Evolutionary conservation across 345 rosid genomes (phyloP).

Genomic region (Brassica juncea): DNA sequence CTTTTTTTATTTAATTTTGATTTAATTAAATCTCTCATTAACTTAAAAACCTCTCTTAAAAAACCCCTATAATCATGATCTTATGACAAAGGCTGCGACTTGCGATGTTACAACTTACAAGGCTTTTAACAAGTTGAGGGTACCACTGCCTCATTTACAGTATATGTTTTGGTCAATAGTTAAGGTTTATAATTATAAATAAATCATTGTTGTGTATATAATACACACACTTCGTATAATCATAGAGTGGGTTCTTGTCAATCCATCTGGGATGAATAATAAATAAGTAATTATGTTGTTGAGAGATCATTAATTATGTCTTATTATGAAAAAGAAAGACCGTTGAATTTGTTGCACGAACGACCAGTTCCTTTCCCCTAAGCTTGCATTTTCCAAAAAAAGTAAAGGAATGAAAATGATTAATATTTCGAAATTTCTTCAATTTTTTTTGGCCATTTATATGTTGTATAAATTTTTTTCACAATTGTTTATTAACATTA

Average conservation of each 20-base stretch:
- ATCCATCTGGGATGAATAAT: conserved; percentile 34
- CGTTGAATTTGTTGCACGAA: conserved; percentile 36
- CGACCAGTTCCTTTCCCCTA: conserved; percentile 5
- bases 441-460: background rate
- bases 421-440: background rate
- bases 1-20: too few species aligned
- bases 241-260: conserved; percentile 33
- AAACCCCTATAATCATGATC: too few species aligned
- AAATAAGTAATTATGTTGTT: conserved; percentile 17
- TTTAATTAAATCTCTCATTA: too few species aligned
- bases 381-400: background rate
- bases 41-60: too few species aligned
- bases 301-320: conserved; percentile 26
- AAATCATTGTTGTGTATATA: background rate
- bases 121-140: background rate
- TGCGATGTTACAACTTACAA: background rate
- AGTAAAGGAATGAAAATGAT: background rate
- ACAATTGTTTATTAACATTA: background rate
- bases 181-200: background rate
- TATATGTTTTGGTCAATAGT: background rate
- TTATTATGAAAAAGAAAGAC: conserved; percentile 25
- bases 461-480: background rate
- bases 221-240: conserved; percentile 10
- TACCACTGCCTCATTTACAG: background rate
- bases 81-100: too few species aligned